A percentile compares a stretch with the other conserved stretches of the same genome.
These are phyloP conservation scores for Penicillium paneum DNA, from an alignment of 2,329 filamentous ascomycete species.

Conservation along the genomic window DNA sequence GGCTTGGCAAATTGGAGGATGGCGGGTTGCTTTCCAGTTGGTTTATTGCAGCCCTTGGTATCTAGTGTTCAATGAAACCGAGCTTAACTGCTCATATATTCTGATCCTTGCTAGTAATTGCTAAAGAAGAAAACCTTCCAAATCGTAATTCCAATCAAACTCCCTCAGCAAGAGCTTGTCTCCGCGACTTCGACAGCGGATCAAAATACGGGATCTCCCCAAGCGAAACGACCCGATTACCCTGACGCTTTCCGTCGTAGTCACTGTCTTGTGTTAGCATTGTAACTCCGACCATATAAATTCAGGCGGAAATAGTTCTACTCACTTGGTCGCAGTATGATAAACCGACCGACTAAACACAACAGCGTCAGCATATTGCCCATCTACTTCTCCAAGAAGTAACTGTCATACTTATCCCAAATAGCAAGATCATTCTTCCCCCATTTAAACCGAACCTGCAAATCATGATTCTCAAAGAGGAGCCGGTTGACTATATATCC, in stretches of 20 bases:
- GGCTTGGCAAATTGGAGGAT: neutral
- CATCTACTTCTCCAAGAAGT: neutral
- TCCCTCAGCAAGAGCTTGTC: neutral
- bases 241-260: neutral
- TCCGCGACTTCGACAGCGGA: neutral
- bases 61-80: conserved; percentile 9
- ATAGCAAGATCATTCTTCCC: neutral
- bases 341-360: neutral
- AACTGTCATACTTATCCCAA: neutral
- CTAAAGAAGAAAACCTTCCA: neutral
- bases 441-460: neutral
- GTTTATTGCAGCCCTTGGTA: conserved; percentile 17
- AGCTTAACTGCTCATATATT: conserved; percentile 2
- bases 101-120: neutral
- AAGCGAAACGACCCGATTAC: neutral
- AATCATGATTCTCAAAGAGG: neutral
- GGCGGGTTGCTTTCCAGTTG: conserved; percentile 4
- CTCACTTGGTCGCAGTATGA: neutral
- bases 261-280: neutral
- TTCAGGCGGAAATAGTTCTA: neutral
- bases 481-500: neutral
- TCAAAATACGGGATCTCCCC: neutral
- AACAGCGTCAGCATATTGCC: neutral
- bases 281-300: neutral
- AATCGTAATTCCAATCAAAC: neutral